Percentiles rank a stretch among this genome's conserved stretches.
Conservation (phyloP, 352 stramenopile genomes). For the Phytophthora cactorum region DNA sequence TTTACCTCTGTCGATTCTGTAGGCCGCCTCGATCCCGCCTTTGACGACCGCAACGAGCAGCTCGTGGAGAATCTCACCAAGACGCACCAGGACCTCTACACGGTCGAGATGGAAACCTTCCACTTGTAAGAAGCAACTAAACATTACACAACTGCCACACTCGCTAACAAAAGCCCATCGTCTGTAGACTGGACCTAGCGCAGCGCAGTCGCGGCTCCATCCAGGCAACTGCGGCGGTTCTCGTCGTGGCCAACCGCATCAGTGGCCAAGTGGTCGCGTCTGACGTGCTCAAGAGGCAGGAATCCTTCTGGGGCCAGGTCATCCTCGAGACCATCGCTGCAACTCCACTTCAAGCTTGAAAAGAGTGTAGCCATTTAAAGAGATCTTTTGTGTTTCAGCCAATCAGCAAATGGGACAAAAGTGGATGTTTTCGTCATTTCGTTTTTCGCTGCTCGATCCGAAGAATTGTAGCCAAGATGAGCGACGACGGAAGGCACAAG, state of each 20-base stretch:
- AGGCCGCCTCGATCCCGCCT: slow-evolving; percentile 50
- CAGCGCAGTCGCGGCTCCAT: slow-evolving; percentile 50
- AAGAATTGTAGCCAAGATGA: slow-evolving; percentile 39
- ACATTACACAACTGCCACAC: neutral
- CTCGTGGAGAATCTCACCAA: slow-evolving; percentile 44
- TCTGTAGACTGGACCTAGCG: slow-evolving; percentile 48
- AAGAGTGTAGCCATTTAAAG: neutral
- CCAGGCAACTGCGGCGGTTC: slow-evolving; percentile 39
- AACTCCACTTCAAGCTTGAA: slow-evolving; percentile 16
- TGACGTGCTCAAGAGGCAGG: slow-evolving; percentile 37
- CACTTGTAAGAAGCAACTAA: slow-evolving; percentile 44
- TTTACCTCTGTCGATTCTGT: neutral
- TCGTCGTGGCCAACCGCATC: slow-evolving; percentile 54
- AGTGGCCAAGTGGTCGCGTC: slow-evolving; percentile 46
- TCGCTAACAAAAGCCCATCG: neutral
- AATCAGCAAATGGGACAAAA: neutral
- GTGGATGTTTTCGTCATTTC: neutral
- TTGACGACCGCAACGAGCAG: slow-evolving; percentile 71
- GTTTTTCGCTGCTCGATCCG: neutral
- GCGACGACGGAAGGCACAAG: slow-evolving; percentile 60
- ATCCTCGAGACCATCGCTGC: slow-evolving; percentile 42
- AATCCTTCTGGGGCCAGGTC: slow-evolving; percentile 43
- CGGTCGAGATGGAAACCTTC: slow-evolving; percentile 81
- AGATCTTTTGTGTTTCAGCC: neutral
- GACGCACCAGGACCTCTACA: slow-evolving; percentile 41